Evolutionary conservation across 345 rosid genomes (phyloP), one percentile per base, ranked within the genome.

Genomic region (Pugionium cornutum): DNA sequence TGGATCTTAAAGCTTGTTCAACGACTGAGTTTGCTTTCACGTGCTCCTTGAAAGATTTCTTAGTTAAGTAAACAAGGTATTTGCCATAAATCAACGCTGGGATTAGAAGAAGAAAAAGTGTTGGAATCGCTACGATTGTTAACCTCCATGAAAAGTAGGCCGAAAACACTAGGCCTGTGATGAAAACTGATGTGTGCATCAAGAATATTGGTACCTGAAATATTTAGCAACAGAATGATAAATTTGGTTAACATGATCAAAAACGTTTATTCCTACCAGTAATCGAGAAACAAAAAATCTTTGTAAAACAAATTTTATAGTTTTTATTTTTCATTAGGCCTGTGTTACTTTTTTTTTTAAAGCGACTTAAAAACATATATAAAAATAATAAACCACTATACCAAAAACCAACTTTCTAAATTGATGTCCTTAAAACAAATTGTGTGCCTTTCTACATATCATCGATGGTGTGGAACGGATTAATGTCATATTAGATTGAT

Each of bases 61-160:
- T 82, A 4, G 92, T 83, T 43, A 91, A 56, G 53, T 74, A 73
- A 43, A 91, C 69, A 46, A 88, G 86, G 82, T 84, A 88, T 53
- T 91, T 91, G 10, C 97, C 96, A 7, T 91, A 88, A 31, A 82
- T 78, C 76, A 84, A 69, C 48, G 92, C 96, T 0, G 97, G 97
- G 37, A 86, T 88, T 2, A 88, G 76, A 35, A 91, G 78, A 48
- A 88, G 80, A 58, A 84, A 66, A 6, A 88, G 76, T 25, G 87
- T 57, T 39, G 92, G 97, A 69, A 81, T 78, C 11, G 92, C 97
- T 10, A 82, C 86, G 4, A 83, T 5, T 8, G 91, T 71, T 44
- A 91, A 74, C 65, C 96, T 82, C 97, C 97, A 88, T 36, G 96
- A 91, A 41, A 91, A 86, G 79, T 84, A 84, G 0, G 91, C 74